Evolutionary conservation across 345 rosid species (phyloP).

Genomic region (Viola odorata): DNA sequence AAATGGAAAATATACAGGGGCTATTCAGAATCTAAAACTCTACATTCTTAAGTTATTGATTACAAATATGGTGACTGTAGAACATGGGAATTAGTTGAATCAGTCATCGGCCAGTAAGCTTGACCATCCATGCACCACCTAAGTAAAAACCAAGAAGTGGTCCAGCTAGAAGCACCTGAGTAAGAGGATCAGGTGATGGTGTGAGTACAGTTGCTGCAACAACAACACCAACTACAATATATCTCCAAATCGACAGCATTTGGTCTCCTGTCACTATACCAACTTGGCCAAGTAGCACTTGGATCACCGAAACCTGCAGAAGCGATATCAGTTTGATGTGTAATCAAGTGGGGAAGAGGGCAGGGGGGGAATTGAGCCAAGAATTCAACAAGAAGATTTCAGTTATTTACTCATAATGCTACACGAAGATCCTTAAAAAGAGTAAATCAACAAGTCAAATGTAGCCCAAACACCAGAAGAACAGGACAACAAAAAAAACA

Average conservation of each 20-base stretch:
- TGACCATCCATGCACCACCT: slow-evolving; percentile 92
- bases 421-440: background rate
- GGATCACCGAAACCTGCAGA: slow-evolving; percentile 91
- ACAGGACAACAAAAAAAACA: no score
- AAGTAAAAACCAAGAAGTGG: slow-evolving; percentile 91
- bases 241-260: slow-evolving; percentile 96
- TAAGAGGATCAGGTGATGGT: slow-evolving; percentile 96
- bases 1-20: slow-evolving; percentile 2
- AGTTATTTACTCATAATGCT: background rate
- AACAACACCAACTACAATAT: slow-evolving; percentile 89
- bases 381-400: background rate
- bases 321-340: background rate
- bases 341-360: background rate
- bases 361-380: background rate
- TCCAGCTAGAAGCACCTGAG: slow-evolving; percentile 81
- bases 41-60: background rate
- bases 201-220: slow-evolving; percentile 89
- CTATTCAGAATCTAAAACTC: background rate
- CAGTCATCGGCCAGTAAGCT: slow-evolving; percentile 68
- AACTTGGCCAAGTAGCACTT: slow-evolving; percentile 82
- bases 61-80: background rate
- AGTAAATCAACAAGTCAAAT: background rate
- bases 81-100: background rate
- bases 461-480: no score
- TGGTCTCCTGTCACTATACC: slow-evolving; percentile 86